Conservation (phyloP, 1,284 basidiomycete species). For the Ganoderma boninense region DNA sequence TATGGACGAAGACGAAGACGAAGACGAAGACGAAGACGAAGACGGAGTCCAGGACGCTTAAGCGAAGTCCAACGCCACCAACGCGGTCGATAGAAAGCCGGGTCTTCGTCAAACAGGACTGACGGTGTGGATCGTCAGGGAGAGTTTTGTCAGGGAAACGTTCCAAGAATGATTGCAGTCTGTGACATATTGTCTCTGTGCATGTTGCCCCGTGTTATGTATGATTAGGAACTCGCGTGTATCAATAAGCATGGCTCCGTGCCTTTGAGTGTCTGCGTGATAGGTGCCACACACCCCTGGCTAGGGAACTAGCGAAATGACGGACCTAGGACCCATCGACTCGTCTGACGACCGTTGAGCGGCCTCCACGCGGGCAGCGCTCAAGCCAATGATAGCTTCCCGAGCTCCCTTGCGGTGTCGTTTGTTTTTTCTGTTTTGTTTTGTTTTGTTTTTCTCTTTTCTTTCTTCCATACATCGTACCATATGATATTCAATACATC, state of each 20-base stretch:
- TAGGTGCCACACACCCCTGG: no score
- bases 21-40: neutral
- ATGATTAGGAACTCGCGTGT: neutral
- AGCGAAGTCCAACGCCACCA: neutral
- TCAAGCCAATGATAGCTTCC: no score
- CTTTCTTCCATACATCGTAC: no score
- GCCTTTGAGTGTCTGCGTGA: no score
- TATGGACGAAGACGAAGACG: neutral
- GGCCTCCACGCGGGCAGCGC: no score
- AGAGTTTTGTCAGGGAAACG: neutral
- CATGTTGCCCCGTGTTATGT: neutral
- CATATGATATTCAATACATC: no score
- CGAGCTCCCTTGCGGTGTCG: no score
- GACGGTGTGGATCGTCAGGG: neutral
- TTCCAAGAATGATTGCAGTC: neutral
- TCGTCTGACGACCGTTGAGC: no score
- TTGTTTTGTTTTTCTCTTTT: no score
- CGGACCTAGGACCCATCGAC: no score
- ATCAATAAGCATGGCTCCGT: neutral
- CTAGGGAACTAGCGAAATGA: no score
- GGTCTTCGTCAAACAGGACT: neutral
- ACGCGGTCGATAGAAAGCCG: neutral
- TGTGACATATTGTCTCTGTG: neutral
- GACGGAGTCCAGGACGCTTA: neutral
- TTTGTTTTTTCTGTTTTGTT: no score